phyloP scores from a whole-genome alignment of 345 rosid species.

The Syzygium grande region DNA sequence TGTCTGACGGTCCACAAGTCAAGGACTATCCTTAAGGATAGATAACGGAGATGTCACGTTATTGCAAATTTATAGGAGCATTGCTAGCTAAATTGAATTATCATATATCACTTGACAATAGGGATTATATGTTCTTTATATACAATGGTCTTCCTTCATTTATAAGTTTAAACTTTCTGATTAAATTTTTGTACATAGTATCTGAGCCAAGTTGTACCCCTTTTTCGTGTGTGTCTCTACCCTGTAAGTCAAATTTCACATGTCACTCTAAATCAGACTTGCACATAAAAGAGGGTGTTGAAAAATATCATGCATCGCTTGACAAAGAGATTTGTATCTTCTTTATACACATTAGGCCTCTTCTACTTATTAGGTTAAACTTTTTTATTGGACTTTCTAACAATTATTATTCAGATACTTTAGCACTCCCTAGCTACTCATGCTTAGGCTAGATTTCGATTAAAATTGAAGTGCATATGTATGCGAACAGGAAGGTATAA shows the following conservation, averaged over 20 bases:
- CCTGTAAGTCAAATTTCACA: accelerated
- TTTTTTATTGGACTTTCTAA: not conserved
- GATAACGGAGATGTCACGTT: not conserved
- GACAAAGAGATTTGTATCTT: not conserved
- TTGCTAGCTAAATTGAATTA: not conserved
- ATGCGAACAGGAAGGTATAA: not conserved
- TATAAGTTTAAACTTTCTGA: not conserved
- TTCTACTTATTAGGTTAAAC: not conserved
- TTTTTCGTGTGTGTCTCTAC: accelerated
- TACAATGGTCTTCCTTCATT: not conserved
- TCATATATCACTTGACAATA: not conserved
- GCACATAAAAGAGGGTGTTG: not conserved
- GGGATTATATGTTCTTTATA: not conserved
- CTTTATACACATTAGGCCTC: accelerated
- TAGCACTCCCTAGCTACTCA: not conserved
- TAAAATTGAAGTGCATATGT: not conserved
- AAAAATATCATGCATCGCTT: not conserved
- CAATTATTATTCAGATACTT: not conserved
- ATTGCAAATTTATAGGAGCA: not conserved
- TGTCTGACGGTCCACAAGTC: not conserved
- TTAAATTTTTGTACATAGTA: not conserved
- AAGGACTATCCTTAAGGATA: not conserved
- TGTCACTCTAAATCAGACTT: accelerated
- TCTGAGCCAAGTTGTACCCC: accelerated
- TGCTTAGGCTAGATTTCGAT: accelerated